These are phyloP conservation scores for Fusarium secorum DNA, from an alignment of 2,329 filamentous ascomycete species.

Conservation along the genomic window DNA sequence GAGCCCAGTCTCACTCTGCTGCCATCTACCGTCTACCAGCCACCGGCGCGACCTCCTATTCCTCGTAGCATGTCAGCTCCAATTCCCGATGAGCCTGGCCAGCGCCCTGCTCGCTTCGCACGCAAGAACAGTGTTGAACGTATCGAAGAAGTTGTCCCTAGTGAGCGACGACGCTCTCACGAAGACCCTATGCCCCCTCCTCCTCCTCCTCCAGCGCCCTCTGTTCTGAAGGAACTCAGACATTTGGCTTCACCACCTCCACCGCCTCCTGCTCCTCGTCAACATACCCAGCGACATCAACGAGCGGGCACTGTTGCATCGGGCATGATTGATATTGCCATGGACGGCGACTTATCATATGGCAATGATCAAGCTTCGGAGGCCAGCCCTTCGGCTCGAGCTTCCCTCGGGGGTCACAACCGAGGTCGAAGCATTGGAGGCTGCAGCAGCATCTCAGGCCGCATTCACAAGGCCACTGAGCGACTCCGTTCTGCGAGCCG, in stretches of 20 bases:
- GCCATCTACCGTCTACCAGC: conserved; percentile 68
- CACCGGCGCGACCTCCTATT: conserved; percentile 58
- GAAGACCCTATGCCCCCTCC: conserved; percentile 60
- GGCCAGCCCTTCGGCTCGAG: conserved; percentile 42
- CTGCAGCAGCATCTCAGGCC: conserved; percentile 59
- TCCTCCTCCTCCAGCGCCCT: conserved; percentile 60
- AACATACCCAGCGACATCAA: conserved; percentile 51
- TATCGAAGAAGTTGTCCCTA: conserved; percentile 57
- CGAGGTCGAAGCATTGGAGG: conserved; percentile 66
- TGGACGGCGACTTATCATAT: conserved; percentile 63
- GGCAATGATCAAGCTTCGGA: conserved; percentile 29
- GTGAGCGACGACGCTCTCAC: conserved; percentile 55
- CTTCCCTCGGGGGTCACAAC: conserved; percentile 58
- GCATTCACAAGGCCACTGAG: conserved; percentile 66
- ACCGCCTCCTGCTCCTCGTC: conserved; percentile 67
- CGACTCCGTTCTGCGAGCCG: conserved; percentile 68
- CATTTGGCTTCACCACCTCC: conserved; percentile 68
- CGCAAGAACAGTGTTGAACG: conserved; percentile 51
- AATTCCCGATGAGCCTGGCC: conserved; percentile 52
- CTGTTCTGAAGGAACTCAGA: conserved; percentile 68
- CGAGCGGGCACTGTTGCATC: conserved; percentile 58
- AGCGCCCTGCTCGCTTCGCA: conserved; percentile 36
- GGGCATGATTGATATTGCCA: conserved; percentile 71
- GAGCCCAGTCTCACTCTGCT: conserved; percentile 55
- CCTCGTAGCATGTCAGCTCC: conserved; percentile 69